Conservation (phyloP, 768 basidiomycete genomes). For the Favolaschia claudopus region DNA sequence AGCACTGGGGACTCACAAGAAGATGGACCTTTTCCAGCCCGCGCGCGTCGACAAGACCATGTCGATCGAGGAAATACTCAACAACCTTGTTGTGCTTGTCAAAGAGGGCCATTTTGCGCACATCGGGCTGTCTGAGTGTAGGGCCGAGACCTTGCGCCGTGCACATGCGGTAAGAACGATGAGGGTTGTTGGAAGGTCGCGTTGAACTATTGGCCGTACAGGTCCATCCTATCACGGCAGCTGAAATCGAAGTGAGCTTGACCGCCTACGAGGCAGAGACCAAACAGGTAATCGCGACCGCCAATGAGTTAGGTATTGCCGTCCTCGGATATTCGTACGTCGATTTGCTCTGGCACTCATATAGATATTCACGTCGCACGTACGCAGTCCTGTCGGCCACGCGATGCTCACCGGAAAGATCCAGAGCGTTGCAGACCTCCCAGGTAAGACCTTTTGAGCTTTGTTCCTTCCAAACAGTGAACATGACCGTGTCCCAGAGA, state of each 20-base stretch:
- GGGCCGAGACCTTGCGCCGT: constrained; percentile 54
- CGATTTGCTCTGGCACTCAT: no score
- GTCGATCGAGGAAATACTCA: constrained; percentile 54
- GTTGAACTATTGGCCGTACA: no score
- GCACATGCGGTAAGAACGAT: constrained; percentile 39
- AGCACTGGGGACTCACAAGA: constrained; percentile 57
- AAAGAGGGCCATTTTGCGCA: constrained; percentile 66
- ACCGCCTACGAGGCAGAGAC: constrained; percentile 65
- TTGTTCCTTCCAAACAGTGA: no score
- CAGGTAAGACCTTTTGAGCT: not conserved
- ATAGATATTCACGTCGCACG: not conserved
- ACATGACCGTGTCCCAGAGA: no score
- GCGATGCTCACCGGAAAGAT: constrained; percentile 63
- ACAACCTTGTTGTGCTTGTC: constrained; percentile 50
- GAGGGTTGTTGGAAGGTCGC: no score
- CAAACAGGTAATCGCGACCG: constrained; percentile 61
- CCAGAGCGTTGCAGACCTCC: constrained; percentile 31
- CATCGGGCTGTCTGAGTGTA: constrained; percentile 67
- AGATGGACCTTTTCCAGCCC: constrained; percentile 65
- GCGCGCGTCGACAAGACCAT: constrained; percentile 54
- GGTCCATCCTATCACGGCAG: constrained; percentile 60
- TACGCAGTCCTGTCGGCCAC: constrained; percentile 56
- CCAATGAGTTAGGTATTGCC: constrained; percentile 60
- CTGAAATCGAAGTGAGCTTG: constrained; percentile 74
- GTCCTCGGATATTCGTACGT: constrained; percentile 66